Evolutionary conservation across 768 basidiomycete genomes (phyloP).

Genomic region (Mycena albidolilacea): DNA sequence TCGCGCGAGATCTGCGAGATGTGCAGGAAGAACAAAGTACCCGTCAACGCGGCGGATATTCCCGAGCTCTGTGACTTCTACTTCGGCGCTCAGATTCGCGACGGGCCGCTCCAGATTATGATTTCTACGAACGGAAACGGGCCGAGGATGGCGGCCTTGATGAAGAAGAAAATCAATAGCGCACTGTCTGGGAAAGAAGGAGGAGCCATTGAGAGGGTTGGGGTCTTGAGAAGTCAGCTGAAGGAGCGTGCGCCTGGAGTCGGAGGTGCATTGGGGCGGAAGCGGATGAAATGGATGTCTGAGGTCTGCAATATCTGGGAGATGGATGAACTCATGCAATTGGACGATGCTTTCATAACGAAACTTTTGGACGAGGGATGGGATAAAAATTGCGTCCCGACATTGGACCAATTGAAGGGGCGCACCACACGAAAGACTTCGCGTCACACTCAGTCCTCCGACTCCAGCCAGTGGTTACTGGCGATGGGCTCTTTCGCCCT

Average conservation of each 20-base stretch:
- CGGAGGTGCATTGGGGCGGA: slow-evolving; percentile 81
- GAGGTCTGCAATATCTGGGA: slow-evolving; percentile 89
- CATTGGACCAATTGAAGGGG: slow-evolving; percentile 58
- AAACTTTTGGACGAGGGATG: slow-evolving; percentile 88
- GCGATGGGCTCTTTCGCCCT: slow-evolving; percentile 56
- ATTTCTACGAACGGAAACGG: slow-evolving; percentile 96
- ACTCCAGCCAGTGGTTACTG: slow-evolving; percentile 43
- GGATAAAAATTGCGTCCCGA: slow-evolving; percentile 73
- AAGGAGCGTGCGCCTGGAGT: slow-evolving; percentile 88
- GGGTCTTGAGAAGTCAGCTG: slow-evolving; percentile 77
- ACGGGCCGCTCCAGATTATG: slow-evolving; percentile 95
- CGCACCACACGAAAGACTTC: slow-evolving; percentile 4
- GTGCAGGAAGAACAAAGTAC: slow-evolving; percentile 79
- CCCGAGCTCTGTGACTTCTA: slow-evolving; percentile 98
- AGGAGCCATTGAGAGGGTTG: slow-evolving; percentile 84
- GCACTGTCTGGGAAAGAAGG: slow-evolving; percentile 82
- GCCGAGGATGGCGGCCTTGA: slow-evolving; percentile 90
- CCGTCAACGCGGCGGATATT: slow-evolving; percentile 97
- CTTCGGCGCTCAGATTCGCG: slow-evolving; percentile 94
- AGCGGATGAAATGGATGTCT: slow-evolving; percentile 95
- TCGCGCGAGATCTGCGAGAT: slow-evolving; percentile 81
- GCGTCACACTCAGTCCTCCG: slow-evolving; percentile 8
- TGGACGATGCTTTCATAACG: slow-evolving; percentile 77
- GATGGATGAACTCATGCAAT: slow-evolving; percentile 81
- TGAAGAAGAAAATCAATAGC: slow-evolving; percentile 77